A percentile compares a stretch with the other conserved stretches of the same genome.
Evolutionary conservation across 495 filamentous ascomycete species (phyloP).

Genomic region (Tuber aestivum): DNA sequence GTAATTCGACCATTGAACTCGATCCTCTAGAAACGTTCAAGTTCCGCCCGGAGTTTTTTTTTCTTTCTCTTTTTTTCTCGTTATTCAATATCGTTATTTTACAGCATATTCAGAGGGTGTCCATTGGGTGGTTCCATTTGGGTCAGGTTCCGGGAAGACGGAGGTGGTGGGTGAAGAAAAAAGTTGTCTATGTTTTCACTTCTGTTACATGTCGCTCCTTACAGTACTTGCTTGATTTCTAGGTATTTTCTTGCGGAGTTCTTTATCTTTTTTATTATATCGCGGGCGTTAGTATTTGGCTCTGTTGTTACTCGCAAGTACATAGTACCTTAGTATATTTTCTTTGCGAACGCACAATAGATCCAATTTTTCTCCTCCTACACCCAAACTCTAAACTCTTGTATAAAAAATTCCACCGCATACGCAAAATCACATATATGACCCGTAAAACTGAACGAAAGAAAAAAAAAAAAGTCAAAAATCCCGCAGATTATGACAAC

Average conservation of each 20-base stretch:
- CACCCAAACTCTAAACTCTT: not conserved
- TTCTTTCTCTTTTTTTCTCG: not conserved
- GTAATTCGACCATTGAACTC: not conserved
- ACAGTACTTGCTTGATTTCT: not conserved
- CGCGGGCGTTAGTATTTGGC: not conserved
- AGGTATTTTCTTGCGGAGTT: not conserved
- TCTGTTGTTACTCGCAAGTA: constrained; percentile 4
- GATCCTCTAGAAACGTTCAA: not conserved
- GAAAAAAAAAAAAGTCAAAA: not conserved
- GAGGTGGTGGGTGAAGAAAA: not conserved
- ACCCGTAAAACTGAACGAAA: not conserved
- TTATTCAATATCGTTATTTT: constrained; percentile 22
- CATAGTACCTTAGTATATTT: constrained; percentile 3
- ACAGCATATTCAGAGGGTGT: not conserved
- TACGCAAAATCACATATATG: not conserved
- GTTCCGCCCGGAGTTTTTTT: not conserved
- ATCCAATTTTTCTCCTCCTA: not conserved
- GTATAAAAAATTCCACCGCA: not conserved
- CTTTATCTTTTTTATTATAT: not conserved
- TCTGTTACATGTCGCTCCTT: not conserved
- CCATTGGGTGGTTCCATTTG: not conserved
- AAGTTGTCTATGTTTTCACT: not conserved
- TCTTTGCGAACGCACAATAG: constrained; percentile 1
- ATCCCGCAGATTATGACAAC: not conserved
- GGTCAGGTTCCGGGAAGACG: not conserved